Base-by-base conservation (phyloP, 2,329 filamentous ascomycete species). In the Aspergillus pseudonomiae region DNA sequence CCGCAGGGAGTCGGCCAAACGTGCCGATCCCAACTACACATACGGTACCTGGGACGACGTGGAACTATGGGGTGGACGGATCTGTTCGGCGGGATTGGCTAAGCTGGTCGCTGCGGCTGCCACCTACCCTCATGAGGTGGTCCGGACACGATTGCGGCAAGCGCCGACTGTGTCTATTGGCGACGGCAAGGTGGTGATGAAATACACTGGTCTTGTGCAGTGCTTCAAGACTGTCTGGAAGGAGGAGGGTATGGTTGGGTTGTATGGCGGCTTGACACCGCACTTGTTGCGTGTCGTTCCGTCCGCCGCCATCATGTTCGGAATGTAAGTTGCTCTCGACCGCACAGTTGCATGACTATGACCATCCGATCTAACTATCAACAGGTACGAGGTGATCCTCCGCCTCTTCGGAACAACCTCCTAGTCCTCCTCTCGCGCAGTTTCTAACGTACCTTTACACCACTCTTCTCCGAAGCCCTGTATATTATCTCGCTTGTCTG, bases 261-360 rank as follows among this genome's bases (percentile, higher is more conserved):
- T 98, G 65, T 98, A 97, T 75, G 94, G 94, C 61, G 94, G 94
- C 21, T 83, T 98, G 73, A 96, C 94, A 16, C 93, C 94, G 54
- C 94, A 98, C 76, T 87, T 98, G 72, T 87, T 97, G 79, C 86
- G 94, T 65, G 94, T 94, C 7, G 94, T 97, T 6, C 94, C 94
- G 1, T 95, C 91, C 70, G 93, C 94, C 9, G 93, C 92, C 69
- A 96, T 98, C 77, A 97, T 96, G 91, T 97, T 97, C 77, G 93
- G 93, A 78, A 95, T 95, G 83, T 97, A 84, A 74, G 73, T 68
- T 59, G 43, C 21, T 43, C 41, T 61, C 28, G 57, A n/a, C 28
- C 6, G 4, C 16, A n/a, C 7, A 45, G n/a, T 54, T 24, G 1
- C 26, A 26, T 54, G 34, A 45, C n/a, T 30, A 43, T 68, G 71